Evolutionary conservation across 495 filamentous ascomycete genomes (phyloP).

Genomic region (Tuber calosporum): DNA sequence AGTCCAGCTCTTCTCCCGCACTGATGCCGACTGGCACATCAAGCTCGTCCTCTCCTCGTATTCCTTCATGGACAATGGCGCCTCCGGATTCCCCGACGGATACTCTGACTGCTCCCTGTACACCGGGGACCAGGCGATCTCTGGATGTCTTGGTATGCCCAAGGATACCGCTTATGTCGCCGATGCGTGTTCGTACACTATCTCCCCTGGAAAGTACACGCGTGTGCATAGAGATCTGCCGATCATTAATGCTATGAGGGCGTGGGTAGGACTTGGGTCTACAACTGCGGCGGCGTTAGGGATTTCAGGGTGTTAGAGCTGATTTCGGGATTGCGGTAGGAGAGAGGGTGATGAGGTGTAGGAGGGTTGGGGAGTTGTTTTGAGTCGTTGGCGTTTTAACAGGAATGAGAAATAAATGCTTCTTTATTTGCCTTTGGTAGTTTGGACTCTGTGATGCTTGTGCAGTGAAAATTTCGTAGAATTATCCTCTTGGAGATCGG

Average conservation of each 20-base stretch:
- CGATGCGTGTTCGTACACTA: conserved; percentile 34
- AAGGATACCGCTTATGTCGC: conserved; percentile 38
- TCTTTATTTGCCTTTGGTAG: too few relatives aligned
- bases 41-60: conserved; percentile 41
- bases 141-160: conserved; percentile 33
- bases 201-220: conserved; percentile 38
- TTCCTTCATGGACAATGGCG: conserved; percentile 36
- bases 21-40: conserved; percentile 41
- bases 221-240: conserved; percentile 39
- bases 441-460: not conserved
- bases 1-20: conserved; percentile 41
- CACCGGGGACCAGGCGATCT: conserved; percentile 26
- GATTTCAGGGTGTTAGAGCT: conserved; percentile 30
- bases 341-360: not conserved
- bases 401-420: not conserved
- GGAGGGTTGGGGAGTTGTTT: not conserved
- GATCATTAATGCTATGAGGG: conserved; percentile 43
- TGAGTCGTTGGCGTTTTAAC: not conserved
- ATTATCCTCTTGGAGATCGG: not conserved
- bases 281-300: conserved; percentile 35
- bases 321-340: not conserved
- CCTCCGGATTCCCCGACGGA: conserved; percentile 40
- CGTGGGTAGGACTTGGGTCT: conserved; percentile 37
- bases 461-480: not conserved
- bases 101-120: conserved; percentile 39